A percentile compares a stretch with the other conserved stretches of the same genome.
phyloP scores from a whole-genome alignment of 345 rosid genomes.

The Hibiscus tridactylites region DNA sequence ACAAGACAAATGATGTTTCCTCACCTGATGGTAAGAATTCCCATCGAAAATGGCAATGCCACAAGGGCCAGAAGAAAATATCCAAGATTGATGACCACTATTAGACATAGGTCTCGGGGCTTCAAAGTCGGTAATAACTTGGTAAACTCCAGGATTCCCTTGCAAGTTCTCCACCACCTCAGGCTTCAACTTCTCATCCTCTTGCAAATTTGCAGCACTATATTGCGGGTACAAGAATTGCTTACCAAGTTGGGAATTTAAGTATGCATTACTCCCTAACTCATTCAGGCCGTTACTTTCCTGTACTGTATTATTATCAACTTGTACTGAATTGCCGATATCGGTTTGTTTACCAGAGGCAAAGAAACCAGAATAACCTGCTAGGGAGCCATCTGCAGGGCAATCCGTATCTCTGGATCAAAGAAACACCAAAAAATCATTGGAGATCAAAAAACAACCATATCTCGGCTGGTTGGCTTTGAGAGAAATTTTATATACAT shows the following conservation, averaged over 20 bases:
- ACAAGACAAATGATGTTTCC: neutral
- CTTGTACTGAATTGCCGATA: slow-evolving; percentile 38
- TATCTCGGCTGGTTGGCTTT: neutral
- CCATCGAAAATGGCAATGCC: slow-evolving; percentile 46
- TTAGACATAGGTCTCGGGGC: slow-evolving; percentile 37
- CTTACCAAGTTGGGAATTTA: slow-evolving; percentile 46
- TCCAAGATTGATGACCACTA: slow-evolving; percentile 43
- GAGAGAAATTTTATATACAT: slow-evolving; percentile 1
- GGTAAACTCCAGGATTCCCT: slow-evolving; percentile 43
- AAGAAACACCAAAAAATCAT: neutral
- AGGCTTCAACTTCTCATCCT: slow-evolving; percentile 38
- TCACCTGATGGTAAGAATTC: slow-evolving; percentile 55
- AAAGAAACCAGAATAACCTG: slow-evolving; percentile 48
- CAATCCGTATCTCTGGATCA: slow-evolving; percentile 47
- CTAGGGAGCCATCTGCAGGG: slow-evolving; percentile 35
- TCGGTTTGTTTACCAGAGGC: slow-evolving; percentile 40
- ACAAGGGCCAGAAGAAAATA: slow-evolving; percentile 31
- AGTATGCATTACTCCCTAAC: slow-evolving; percentile 39
- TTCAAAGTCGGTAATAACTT: slow-evolving; percentile 37
- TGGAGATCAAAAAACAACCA: neutral
- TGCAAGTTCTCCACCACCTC: slow-evolving; percentile 49
- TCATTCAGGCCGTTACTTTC: slow-evolving; percentile 36
- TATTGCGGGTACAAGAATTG: slow-evolving; percentile 40
- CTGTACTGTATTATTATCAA: slow-evolving; percentile 31
- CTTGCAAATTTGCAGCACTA: slow-evolving; percentile 29